These are phyloP conservation scores for Cyberlindnera americana DNA, from an alignment of 805 yeast species.

Conservation along the genomic window DNA sequence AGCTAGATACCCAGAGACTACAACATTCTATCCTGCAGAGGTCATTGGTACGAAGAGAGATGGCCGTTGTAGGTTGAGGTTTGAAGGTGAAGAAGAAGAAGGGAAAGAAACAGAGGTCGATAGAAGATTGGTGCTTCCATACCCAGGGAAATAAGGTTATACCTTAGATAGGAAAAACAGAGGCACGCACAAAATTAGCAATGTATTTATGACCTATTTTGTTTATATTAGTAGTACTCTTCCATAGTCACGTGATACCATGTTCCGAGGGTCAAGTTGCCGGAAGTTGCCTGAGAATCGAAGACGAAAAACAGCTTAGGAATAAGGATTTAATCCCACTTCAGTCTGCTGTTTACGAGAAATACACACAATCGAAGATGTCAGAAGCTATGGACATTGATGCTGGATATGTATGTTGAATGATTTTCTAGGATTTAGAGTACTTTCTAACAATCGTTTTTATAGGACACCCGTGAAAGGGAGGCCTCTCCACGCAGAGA, in stretches of 20 bases:
- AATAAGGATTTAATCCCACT: no score
- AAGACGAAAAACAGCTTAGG: neutral
- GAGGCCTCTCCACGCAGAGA: slow-evolving; percentile 32
- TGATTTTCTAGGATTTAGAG: neutral
- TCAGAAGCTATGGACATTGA: slow-evolving; percentile 60
- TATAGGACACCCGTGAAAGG: slow-evolving; percentile 26
- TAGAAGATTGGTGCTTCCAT: slow-evolving; percentile 77
- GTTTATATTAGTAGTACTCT: no score
- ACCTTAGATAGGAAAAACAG: no score
- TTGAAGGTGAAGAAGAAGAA: slow-evolving; percentile 97
- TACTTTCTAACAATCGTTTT: no score
- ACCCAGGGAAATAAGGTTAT: slow-evolving; percentile 46
- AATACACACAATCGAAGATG: slow-evolving; percentile 31
- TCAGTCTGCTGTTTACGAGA: no score
- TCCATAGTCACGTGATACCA: neutral
- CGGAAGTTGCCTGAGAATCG: neutral
- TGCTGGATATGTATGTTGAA: slow-evolving; percentile 16
- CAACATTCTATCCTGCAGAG: slow-evolving; percentile 93
- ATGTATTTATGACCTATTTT: no score
- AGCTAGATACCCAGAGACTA: slow-evolving; percentile 96
- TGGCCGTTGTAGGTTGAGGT: slow-evolving; percentile 72
- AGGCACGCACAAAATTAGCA: neutral
- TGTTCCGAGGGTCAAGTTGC: neutral
- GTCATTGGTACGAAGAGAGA: slow-evolving; percentile 75
- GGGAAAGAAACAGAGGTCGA: slow-evolving; percentile 94